Conservation (phyloP, 163 green algal species). For the Volvox carteri region DNA sequence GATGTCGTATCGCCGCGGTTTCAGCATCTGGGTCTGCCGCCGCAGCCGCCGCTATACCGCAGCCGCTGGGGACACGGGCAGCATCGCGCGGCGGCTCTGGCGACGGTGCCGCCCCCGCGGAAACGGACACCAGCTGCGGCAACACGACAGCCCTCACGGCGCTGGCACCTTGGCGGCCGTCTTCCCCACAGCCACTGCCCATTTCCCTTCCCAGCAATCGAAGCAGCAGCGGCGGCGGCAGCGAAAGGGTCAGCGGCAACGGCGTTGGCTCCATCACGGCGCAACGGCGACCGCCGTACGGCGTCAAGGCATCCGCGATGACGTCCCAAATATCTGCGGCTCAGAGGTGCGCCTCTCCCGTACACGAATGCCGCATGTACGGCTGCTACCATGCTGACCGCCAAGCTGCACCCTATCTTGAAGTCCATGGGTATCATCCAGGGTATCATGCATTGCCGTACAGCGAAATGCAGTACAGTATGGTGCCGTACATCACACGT, state of each 20-base stretch:
- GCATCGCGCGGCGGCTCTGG: neutral
- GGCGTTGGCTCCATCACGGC: neutral
- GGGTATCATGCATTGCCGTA: too few species aligned
- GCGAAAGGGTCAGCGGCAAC: neutral
- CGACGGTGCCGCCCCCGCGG: neutral
- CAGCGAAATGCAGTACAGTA: too few species aligned
- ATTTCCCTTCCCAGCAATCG: neutral
- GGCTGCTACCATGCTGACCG: too few species aligned
- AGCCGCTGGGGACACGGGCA: neutral
- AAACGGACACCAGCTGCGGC: neutral
- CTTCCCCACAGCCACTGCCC: neutral
- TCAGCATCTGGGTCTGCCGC: neutral
- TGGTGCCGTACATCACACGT: too few species aligned
- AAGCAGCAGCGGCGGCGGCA: neutral
- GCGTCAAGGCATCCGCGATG: slow-evolving; percentile 20
- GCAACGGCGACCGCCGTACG: neutral
- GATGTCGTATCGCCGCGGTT: neutral
- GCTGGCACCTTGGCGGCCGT: neutral
- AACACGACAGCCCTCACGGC: neutral
- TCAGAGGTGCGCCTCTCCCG: neutral
- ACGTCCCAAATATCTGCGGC: slow-evolving; percentile 11
- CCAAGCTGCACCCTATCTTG: too few species aligned
- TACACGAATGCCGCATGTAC: too few species aligned
- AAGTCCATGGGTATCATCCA: too few species aligned
- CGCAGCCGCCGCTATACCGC: neutral